A percentile compares a stretch with the other conserved stretches of the same genome.
Evolutionary conservation across 2,329 filamentous ascomycete genomes (phyloP).

Genomic region (Nemania serpens): DNA sequence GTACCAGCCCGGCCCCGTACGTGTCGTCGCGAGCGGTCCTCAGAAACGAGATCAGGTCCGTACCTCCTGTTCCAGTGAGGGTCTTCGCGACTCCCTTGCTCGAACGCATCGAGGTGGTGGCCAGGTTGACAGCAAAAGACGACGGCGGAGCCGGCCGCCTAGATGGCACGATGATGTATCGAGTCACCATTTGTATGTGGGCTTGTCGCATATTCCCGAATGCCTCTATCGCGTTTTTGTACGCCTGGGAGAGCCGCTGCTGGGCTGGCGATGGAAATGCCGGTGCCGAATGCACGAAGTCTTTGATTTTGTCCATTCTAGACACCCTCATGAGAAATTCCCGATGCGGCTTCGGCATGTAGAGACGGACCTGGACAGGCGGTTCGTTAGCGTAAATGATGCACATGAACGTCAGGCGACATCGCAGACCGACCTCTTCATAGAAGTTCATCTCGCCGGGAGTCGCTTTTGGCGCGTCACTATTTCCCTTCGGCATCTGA

Average conservation of each 20-base stretch:
- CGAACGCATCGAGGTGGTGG: conserved; percentile 48
- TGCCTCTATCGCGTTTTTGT: conserved; percentile 75
- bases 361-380: conserved; percentile 63
- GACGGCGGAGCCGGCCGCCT: conserved; percentile 39
- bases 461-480: conserved; percentile 9
- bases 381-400: neutral
- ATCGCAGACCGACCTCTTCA: conserved; percentile 54
- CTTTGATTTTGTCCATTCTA: conserved; percentile 73
- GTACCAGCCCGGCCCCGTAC: conserved; percentile 23
- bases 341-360: conserved; percentile 87
- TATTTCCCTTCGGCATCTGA: conserved; percentile 17
- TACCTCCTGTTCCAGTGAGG: conserved; percentile 85
- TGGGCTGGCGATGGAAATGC: conserved; percentile 50
- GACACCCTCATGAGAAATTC: conserved; percentile 75
- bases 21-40: conserved; percentile 91
- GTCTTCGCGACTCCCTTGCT: conserved; percentile 41
- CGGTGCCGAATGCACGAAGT: conserved; percentile 55
- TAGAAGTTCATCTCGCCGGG: conserved; percentile 48
- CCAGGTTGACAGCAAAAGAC: conserved; percentile 46
- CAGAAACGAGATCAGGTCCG: conserved; percentile 83
- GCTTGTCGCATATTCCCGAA: conserved; percentile 78
- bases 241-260: conserved; percentile 51
- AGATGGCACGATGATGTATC: conserved; percentile 87
- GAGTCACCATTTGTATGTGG: conserved; percentile 86
- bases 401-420: neutral